These are phyloP conservation scores for Pilaira anomala DNA, from an alignment of 192 early-diverging fungal genomes.

Conservation along the genomic window DNA sequence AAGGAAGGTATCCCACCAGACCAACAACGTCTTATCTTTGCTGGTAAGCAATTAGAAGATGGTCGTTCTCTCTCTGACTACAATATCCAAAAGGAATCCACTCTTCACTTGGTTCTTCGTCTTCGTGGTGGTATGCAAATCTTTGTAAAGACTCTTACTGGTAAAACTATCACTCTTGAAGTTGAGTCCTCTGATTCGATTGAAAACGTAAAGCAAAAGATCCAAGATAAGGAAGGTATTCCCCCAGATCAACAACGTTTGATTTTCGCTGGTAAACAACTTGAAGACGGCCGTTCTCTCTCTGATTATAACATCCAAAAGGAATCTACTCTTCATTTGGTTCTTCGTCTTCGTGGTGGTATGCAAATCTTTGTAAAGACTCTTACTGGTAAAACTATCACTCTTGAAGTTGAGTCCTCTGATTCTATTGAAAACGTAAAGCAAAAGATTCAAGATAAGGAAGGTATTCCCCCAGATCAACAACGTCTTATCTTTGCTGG, in stretches of 20 bases:
- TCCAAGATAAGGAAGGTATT: slow-evolving; percentile 96
- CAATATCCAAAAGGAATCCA: slow-evolving; percentile 84
- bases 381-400: slow-evolving; percentile 35
- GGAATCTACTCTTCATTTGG: slow-evolving; percentile 76
- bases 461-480: slow-evolving; percentile 36
- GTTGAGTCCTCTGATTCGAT: slow-evolving; percentile 76
- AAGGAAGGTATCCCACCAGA: slow-evolving; percentile 91
- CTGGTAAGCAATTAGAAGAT: slow-evolving; percentile 80
- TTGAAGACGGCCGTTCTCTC: slow-evolving; percentile 70
- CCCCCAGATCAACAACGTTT: slow-evolving; percentile 81
- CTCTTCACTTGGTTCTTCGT: slow-evolving; percentile 72
- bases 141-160: slow-evolving; percentile 87
- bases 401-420: slow-evolving; percentile 25
- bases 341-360: slow-evolving; percentile 80
- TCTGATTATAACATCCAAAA: slow-evolving; percentile 80
- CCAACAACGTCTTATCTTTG: slow-evolving; percentile 79
- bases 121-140: slow-evolving; percentile 80
- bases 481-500: slow-evolving; percentile 80
- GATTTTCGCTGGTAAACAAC: slow-evolving; percentile 79
- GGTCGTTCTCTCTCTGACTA: slow-evolving; percentile 69
- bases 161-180: slow-evolving; percentile 96
- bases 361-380: slow-evolving; percentile 40
- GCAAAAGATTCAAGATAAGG: slow-evolving; percentile 32
- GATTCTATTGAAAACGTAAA: slow-evolving; percentile 40
- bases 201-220: slow-evolving; percentile 84